Base-by-base conservation (phyloP, 2,329 filamentous ascomycete species). In the Xylaria multiplex region DNA sequence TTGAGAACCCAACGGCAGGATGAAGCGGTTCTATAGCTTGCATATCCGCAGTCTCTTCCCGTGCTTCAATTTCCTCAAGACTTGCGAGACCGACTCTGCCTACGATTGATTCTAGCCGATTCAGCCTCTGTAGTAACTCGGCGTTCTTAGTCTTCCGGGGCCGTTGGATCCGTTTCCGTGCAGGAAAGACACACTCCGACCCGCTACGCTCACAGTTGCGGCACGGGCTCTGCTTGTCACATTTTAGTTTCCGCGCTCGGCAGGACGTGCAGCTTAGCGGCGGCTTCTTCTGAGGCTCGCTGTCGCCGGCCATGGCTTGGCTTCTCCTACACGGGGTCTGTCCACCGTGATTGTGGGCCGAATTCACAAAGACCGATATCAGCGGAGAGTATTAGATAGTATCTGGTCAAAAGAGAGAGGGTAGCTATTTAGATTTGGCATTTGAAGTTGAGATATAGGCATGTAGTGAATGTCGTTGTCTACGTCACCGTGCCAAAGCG, bases 241-340 rank as follows among this genome's bases (percentile, higher is more conserved):
- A 90, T 70, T 85, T 88, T 50, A 89, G 80, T 73, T 90, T 90
- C 67, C 87, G 84, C 67, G 86, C 84, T 65, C 89, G 86, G 71
- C 89, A 91, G n/a, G 83, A 81, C 5, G 87, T 81, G 73, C 89
- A 91, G 43, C 81, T 83, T 53, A 84, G 74, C n/a, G 79, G 78
- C 58, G 79, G 78, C 65, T 80, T 80, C 50, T 68, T 59, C 59
- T 69, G 70, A 6, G 61, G 54, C 53, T 62, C 65, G 50, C 59
- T 42, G 43, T 57, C 37, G 37, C 43, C 58, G 8, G 55, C 55
- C 64, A 64, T 64, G 60, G 48, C 49, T 40, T 54, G 37, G 63
- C 50, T 37, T 40, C 19, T 16, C 32, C 46, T 24, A 9, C 19
- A 46, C 6, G 13, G 45, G 13, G 22, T 16, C 1, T 6, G 22